Base-by-base conservation (phyloP, 2,329 filamentous ascomycete genomes). In the Monilinia fructicola region DNA sequence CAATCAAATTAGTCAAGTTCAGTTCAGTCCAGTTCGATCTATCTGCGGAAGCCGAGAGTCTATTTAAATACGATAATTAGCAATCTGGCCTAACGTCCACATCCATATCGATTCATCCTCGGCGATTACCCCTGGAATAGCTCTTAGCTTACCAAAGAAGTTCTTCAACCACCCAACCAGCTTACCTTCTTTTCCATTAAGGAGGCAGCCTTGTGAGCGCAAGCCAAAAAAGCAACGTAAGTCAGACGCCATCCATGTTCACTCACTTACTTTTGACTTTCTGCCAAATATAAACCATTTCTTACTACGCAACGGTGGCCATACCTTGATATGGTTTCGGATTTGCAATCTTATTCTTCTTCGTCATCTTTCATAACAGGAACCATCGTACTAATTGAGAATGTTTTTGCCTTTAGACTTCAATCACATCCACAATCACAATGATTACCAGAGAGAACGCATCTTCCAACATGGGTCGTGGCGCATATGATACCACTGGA, bases 401-500 rank as follows among this genome's bases (percentile, higher is more conserved):
- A 65, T 65, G 64, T 46, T 65, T 65, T n/a, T 23, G 21, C 42
- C 42, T 21, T 26, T 53, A 61, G 55, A 58, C 46, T 31, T 28
- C 55, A 14, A 54, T 40, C 48, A 61, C 42, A 60, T 11, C 5
- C 46, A n/a, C 38, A 31, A 9, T 50, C 66, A 73, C 64, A 46
- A 73, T 74, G 73, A 73, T 74, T 65, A 73, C 72, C 61, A 69
- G 65, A 72, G 72, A 74, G 66, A 68, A 70, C 48, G 69, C 68
- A 67, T 71, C 73, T 21, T 74, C 71, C 76, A 81, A 83, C 75
- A 82, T 83, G 80, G 82, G 80, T 69, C 78, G 82, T 67, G 82
- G 82, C 67, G 82, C 81, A 70, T 84, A 84, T 73, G 82, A 84
- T 71, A 82, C 81, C 69, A 83, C 81, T 31, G 81, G 81, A 77